Evolutionary conservation across 371 early-diverging fungal species (phyloP), one percentile per base, ranked within the genome.

Genomic region (Lichtheimia ornata): DNA sequence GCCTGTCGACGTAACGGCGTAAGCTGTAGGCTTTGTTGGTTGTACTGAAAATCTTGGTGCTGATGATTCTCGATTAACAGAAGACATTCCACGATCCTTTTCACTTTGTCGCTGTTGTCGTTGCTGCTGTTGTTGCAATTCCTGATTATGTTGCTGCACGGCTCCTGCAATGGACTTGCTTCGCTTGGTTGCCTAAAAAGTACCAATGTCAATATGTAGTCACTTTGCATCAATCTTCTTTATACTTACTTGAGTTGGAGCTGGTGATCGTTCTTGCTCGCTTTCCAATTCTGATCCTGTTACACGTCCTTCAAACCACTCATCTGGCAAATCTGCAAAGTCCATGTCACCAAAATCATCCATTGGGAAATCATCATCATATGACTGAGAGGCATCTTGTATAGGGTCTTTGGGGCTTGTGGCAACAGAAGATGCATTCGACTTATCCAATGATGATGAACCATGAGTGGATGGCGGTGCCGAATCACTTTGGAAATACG

Each of bases 1-100:
- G 5, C 81, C 81, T 2, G 69, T 73, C 5, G 72, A 65, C 4
- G 79, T 79, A 14, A 79, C 79, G 17, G 79, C 76, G 62, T 67
- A 79, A 0, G 67, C 67, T 0, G 70, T 62, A 3, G 69, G 68
- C 22, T 61, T 61, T 24, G 53, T 30, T 22, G 52, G 57, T 14
- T 47, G 47, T 47, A 47, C 47, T n/a, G 47, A n/a, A 22, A 47
- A 47, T 5, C 22, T 47, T 47, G 22, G 47, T 47, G 47, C 35
- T 11, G 5, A 9, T 0, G 35, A 35, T 35, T 35, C 35, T 35
- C 35, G 35, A 35, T 35, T 35, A 2, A 9, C 35, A 35, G 35
- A 35, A 35, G 35, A 11, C 5, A 35, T 11, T 6, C 6, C 11
- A 35, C 35, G 45, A 1, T 53, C 43, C 43, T 57, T 27, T 44